A percentile compares a stretch with the other conserved stretches of the same genome.
phyloP scores from a whole-genome alignment of 441 rosid genomes.

The Macaranga tanarius region DNA sequence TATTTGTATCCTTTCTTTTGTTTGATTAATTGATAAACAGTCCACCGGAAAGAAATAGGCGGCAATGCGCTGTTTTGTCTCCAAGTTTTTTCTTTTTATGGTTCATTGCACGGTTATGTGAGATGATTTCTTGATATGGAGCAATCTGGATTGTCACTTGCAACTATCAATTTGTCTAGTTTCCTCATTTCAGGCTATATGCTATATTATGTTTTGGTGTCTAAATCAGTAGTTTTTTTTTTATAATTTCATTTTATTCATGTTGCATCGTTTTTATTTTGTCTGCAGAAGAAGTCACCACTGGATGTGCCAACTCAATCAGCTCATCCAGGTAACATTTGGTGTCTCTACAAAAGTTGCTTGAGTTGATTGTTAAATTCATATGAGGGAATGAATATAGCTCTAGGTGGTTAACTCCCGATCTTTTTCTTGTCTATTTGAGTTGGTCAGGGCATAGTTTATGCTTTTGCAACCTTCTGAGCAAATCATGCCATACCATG shows the following conservation, averaged over 20 bases:
- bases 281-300: slow-evolving; percentile 84
- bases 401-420: not conserved
- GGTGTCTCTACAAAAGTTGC: not conserved
- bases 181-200: too few relatives aligned
- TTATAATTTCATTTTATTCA: not conserved
- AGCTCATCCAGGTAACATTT: slow-evolving; percentile 89
- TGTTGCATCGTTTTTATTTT: not conserved
- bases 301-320: slow-evolving; percentile 71
- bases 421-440: not conserved
- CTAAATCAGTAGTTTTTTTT: not conserved
- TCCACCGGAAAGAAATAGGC: not conserved
- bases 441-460: too few relatives aligned
- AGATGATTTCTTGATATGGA: not conserved
- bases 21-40: not conserved
- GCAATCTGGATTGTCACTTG: not conserved
- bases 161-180: too few relatives aligned
- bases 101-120: not conserved
- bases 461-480: not conserved
- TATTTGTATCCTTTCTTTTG: not conserved
- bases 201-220: too few relatives aligned
- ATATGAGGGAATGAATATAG: too few relatives aligned
- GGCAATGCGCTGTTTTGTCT: not conserved
- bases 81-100: not conserved
- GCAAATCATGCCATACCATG: not conserved
- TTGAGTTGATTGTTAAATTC: not conserved